phyloP scores from a whole-genome alignment of 257 asterid genomes.

The Apocynum venetum region DNA sequence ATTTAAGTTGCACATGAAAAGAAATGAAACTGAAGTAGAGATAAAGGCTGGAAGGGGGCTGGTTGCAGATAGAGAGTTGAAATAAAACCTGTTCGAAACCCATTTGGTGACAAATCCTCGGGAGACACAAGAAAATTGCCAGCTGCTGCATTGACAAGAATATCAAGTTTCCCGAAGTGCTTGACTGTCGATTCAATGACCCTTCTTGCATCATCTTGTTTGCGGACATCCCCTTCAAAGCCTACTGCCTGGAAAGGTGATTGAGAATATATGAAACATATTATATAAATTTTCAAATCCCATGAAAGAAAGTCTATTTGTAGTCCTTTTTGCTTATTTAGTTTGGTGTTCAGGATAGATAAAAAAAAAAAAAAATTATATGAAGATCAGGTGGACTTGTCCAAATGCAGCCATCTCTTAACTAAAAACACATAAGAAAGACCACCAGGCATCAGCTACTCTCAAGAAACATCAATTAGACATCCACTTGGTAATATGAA shows the following conservation, averaged over 20 bases:
- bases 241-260: constrained; percentile 59
- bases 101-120: constrained; percentile 89
- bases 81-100: constrained; percentile 73
- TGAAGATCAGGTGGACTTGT: background rate
- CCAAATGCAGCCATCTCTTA: background rate
- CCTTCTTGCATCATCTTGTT: constrained; percentile 64
- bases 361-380: background rate
- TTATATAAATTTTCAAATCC: background rate
- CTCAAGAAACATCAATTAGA: background rate
- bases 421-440: background rate
- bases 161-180: constrained; percentile 82
- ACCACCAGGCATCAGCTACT: too few species aligned
- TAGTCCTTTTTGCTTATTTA: background rate
- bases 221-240: constrained; percentile 83
- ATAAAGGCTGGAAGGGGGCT: background rate
- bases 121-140: constrained; percentile 83
- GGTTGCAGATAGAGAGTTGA: background rate
- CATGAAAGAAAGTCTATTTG: background rate
- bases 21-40: background rate
- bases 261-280: background rate
- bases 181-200: constrained; percentile 67
- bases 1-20: background rate
- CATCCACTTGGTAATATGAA: background rate
- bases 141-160: constrained; percentile 93
- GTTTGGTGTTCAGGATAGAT: background rate